These are phyloP conservation scores for Astrothelium macrocarpum DNA, from an alignment of 495 filamentous ascomycete genomes.

Conservation along the genomic window DNA sequence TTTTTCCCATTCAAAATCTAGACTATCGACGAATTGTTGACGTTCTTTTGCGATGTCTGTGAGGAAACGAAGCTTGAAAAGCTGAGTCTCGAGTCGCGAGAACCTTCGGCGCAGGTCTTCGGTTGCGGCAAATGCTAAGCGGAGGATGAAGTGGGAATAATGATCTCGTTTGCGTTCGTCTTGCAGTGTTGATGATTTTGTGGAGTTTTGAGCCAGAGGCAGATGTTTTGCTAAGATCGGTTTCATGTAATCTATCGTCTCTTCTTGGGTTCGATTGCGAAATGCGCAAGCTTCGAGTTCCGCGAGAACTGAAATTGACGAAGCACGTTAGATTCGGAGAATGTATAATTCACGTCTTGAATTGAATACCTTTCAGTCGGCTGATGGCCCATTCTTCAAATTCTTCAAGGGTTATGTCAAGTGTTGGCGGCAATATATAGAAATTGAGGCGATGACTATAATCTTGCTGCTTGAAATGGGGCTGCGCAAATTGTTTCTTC, in stretches of 20 bases:
- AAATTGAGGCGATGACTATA: constrained; percentile 88
- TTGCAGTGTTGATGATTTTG: constrained; percentile 46
- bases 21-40: constrained; percentile 61
- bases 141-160: constrained; percentile 94
- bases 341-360: background rate
- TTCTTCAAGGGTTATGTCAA: constrained; percentile 91
- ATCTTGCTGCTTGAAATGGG: constrained; percentile 58
- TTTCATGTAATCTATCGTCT: constrained; percentile 69
- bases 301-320: constrained; percentile 68
- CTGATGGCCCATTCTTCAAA: constrained; percentile 99
- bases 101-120: constrained; percentile 91
- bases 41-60: constrained; percentile 60
- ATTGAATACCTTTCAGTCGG: constrained; percentile 55
- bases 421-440: constrained; percentile 78
- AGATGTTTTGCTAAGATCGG: constrained; percentile 78
- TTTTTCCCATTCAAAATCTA: constrained; percentile 73
- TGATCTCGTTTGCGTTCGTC: constrained; percentile 89
- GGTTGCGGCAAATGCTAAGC: constrained; percentile 82
- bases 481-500: constrained; percentile 74
- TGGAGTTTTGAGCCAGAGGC: constrained; percentile 67
- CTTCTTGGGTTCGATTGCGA: constrained; percentile 71
- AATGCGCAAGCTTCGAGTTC: constrained; percentile 95
- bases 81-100: constrained; percentile 70
- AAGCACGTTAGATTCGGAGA: too few species aligned
- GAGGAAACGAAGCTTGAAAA: constrained; percentile 74